Evolutionary conservation across 2,329 filamentous ascomycete genomes (phyloP), one percentile per base, ranked within the genome.

Genomic region (Xylariaceae sp.): DNA sequence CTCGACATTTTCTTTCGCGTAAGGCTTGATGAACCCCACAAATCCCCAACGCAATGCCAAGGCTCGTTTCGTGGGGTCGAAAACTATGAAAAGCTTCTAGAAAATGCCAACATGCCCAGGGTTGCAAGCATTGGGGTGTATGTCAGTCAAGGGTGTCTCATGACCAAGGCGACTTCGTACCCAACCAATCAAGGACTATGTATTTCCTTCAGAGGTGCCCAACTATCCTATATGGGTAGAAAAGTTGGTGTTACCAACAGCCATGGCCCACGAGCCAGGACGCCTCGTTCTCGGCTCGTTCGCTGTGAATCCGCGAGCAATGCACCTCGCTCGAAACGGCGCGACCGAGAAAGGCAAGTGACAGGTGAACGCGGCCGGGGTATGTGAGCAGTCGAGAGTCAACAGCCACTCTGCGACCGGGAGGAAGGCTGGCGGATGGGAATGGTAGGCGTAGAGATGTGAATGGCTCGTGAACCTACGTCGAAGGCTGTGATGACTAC

Each of bases 261-360:
- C 34, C 34, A 38, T 28, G 22, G 7, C 4, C 22, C 22, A 28
- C 4, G 22, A 4, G 22, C 22, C 4, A 28, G 22, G 22, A 4
- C 22, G 22, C 22, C 22, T 28, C 22, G 22, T 28, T 28, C 22
- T 28, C 22, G 22, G 22, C 22, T 28, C 22, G 22, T 28, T 28
- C 22, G 22, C 22, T 5, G 22, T 28, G 22, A 54, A 51, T 31
- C 52, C 31, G 51, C 56, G 57, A 58, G 55, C 57, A 46, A 56
- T 63, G 63, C 62, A 64, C n/a, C 57, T 64, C 58, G 63, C 62
- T 59, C 53, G 54, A 65, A 61, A 54, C 39, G 59, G 62, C 51
- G 54, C 40, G 55, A 53, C 54, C 58, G 46, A 56, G 60, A 60
- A 56, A 53, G 59, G 56, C 55, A 61, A 62, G 58, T 57, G 57